phyloP scores from a whole-genome alignment of 352 stramenopile genomes.

The Salisapilia sapeloensis region DNA sequence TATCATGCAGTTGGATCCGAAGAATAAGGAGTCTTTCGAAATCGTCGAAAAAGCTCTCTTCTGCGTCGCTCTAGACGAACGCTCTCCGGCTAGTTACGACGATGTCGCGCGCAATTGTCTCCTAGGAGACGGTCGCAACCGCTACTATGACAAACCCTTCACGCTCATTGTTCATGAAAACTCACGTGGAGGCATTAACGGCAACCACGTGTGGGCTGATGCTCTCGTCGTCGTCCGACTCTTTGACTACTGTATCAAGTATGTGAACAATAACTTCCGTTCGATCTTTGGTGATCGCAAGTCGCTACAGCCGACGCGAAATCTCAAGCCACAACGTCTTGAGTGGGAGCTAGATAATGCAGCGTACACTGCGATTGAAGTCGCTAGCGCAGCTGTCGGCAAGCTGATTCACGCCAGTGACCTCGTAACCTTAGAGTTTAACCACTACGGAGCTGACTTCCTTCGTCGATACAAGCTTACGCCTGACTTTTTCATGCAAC shows the following conservation, averaged over 20 bases:
- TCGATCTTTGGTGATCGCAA: constrained; percentile 57
- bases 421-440: constrained; percentile 81
- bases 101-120: constrained; percentile 69
- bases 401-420: constrained; percentile 87
- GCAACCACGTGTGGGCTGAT: constrained; percentile 97
- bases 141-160: constrained; percentile 97
- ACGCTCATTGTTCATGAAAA: constrained; percentile 94
- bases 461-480: constrained; percentile 92
- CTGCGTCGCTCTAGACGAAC: constrained; percentile 86
- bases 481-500: constrained; percentile 95
- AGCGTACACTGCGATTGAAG: constrained; percentile 67
- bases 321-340: constrained; percentile 53
- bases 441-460: constrained; percentile 83
- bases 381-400: constrained; percentile 77
- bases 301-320: constrained; percentile 37
- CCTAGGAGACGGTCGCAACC: constrained; percentile 85
- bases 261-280: constrained; percentile 85
- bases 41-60: constrained; percentile 87
- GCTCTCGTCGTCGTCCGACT: constrained; percentile 89
- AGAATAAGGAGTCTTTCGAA: constrained; percentile 84
- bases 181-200: constrained; percentile 87
- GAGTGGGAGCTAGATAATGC: constrained; percentile 75
- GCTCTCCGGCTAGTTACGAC: constrained; percentile 59
- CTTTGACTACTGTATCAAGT: constrained; percentile 90
- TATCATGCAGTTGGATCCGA: constrained; percentile 69